A percentile compares a stretch with the other conserved stretches of the same genome.
Evolutionary conservation across 2,329 filamentous ascomycete species (phyloP).

Genomic region (Colletotrichum graminicola): DNA sequence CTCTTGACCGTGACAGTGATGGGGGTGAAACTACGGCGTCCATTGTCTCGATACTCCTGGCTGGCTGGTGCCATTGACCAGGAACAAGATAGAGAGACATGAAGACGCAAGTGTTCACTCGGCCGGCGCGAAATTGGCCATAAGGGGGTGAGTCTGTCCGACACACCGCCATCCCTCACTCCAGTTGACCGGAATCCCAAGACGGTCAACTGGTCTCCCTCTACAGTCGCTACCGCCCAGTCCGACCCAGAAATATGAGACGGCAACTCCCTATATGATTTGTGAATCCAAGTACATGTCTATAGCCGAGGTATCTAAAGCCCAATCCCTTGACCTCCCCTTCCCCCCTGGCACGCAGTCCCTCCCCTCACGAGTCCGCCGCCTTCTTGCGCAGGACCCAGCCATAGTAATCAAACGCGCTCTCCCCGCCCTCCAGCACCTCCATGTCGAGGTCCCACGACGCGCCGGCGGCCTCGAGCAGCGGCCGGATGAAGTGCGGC

Average conservation of each 20-base stretch:
- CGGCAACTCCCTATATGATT: neutral
- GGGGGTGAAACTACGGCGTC: neutral
- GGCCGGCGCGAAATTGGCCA: neutral
- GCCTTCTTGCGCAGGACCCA: constrained; percentile 54
- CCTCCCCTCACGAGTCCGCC: neutral
- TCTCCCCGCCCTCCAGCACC: constrained; percentile 52
- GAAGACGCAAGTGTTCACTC: neutral
- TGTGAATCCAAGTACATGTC: neutral
- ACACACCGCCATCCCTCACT: neutral
- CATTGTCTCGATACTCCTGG: neutral
- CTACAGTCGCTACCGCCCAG: neutral
- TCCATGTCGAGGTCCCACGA: constrained; percentile 61
- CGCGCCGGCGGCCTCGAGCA: constrained; percentile 53
- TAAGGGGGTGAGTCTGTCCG: neutral
- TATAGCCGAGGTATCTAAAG: neutral
- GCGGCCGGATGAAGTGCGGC: constrained; percentile 64
- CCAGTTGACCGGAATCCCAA: no score
- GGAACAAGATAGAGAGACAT: neutral
- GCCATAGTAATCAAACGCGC: constrained; percentile 63
- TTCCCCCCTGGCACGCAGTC: rapidly evolving
- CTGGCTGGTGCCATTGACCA: neutral
- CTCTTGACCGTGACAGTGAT: neutral
- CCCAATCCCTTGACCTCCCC: neutral
- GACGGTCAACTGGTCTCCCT: neutral
- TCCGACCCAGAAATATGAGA: neutral